Evolutionary conservation across 345 rosid species (phyloP).

Genomic region (Euphorbia lathyris): DNA sequence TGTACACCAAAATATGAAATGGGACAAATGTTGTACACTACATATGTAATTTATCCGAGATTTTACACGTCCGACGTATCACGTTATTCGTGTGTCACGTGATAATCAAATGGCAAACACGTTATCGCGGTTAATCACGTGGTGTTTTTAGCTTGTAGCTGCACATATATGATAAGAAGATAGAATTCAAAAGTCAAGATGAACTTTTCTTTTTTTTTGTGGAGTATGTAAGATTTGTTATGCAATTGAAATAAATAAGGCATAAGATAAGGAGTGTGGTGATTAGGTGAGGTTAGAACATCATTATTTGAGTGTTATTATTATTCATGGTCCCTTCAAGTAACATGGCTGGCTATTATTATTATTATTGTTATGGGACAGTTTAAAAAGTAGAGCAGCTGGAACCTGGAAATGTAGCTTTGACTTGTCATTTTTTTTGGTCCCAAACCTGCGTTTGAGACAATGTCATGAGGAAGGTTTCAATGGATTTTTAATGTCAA

Average conservation of each 20-base stretch:
- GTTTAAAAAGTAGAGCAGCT: not conserved
- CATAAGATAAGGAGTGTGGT: not conserved
- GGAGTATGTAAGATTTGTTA: not conserved
- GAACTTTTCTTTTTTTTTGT: not conserved
- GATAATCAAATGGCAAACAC: not conserved
- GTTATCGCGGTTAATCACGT: not conserved
- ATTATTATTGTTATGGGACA: not conserved
- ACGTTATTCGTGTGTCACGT: too few species aligned
- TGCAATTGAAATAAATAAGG: conserved; percentile 7
- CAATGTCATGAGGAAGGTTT: not conserved
- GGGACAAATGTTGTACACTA: too few species aligned
- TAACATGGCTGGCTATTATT: conserved; percentile 20
- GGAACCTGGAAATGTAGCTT: not conserved
- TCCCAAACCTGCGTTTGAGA: conserved; percentile 11
- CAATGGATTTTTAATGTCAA: not conserved
- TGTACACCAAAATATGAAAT: too few species aligned
- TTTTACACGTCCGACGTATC: too few species aligned
- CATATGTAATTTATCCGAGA: too few species aligned
- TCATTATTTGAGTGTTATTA: not conserved
- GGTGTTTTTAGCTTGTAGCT: conserved; percentile 1
- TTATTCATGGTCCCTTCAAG: conserved; percentile 2
- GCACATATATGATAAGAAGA: not conserved
- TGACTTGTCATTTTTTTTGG: not conserved
- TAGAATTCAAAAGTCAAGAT: conserved; percentile 14
- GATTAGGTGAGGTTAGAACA: not conserved